Evolutionary conservation across 768 basidiomycete species (phyloP), one percentile per base, ranked within the genome.

Genomic region (Boletus huronensis): DNA sequence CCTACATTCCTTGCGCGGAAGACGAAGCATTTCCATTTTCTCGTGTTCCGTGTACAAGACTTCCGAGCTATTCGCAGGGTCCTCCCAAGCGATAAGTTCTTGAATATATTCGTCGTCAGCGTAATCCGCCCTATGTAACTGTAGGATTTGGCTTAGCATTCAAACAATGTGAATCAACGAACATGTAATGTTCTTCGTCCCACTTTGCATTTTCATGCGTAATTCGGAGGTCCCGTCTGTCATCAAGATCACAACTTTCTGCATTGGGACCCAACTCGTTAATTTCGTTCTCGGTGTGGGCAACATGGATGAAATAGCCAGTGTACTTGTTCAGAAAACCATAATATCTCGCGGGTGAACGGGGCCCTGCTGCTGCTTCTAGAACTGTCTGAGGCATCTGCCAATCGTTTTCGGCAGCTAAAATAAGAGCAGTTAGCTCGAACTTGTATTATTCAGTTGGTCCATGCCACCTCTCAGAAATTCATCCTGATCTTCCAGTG

Each of bases 181-280:
- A 91, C 91, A 91, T 85, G 66, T 93, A 93, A 71, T 93, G 77
- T 62, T 92, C 90, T 62, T 83, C 84, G 61, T 93, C 85, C 80
- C 85, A 94, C 70, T 91, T 92, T 29, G 79, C 75, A 36, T 92
- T 76, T 67, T 93, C 91, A 57, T 83, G 84, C 51, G 72, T 67
- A 11, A 82, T 58, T 45, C 90, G 80, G 54, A 74, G 75, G 39
- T 55, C 60, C 28, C 82, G 77, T 35, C 90, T 79, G 58, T 86
- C 83, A 3, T 69, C 65, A 13, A 63, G 69, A 13, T 74, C 66
- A 50, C 79, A 80, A 1, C 65, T 76, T 71, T 94, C 91, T 14
- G 79, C 85, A 56, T 85, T 79, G 17, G 73, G 48, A 5, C 89
- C 90, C 14, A 93, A 77, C 63, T 91, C 90, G 63, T 92, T 89